phyloP scores from a whole-genome alignment of 1,139 yeast species.

The Zygosaccharomyces sapae region DNA sequence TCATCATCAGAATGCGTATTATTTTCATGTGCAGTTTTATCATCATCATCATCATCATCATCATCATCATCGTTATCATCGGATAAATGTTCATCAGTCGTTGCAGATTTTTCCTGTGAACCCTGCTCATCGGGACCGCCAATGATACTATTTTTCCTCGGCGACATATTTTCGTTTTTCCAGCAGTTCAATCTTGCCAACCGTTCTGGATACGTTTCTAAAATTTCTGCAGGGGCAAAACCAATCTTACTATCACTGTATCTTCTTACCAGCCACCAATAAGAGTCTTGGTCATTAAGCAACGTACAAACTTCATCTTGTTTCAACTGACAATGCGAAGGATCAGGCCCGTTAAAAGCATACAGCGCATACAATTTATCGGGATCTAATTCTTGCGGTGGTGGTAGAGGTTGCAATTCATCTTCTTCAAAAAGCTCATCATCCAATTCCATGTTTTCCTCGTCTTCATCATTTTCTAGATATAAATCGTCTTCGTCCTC shows the following conservation, averaged over 20 bases:
- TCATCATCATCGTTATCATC: neutral
- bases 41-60: neutral
- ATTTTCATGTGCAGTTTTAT: too few relatives aligned
- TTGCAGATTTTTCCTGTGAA: neutral
- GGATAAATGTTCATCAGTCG: neutral
- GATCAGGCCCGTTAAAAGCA: conserved; percentile 88
- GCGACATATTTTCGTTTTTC: conserved; percentile 66
- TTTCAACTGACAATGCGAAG: conserved; percentile 77
- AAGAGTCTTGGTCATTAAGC: conserved; percentile 83
- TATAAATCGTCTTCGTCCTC: conserved; percentile 12
- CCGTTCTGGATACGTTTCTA: conserved; percentile 88
- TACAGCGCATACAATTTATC: conserved; percentile 80
- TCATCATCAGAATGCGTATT: too few relatives aligned
- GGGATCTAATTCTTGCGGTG: conserved; percentile 81
- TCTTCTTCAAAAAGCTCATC: conserved; percentile 30
- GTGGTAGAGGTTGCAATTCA: conserved; percentile 57
- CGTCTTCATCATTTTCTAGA: conserved; percentile 14
- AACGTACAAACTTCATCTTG: conserved; percentile 82
- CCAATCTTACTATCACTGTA: conserved; percentile 71
- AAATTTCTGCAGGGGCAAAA: conserved; percentile 92
- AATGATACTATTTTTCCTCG: conserved; percentile 21
- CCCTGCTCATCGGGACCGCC: conserved; percentile 5
- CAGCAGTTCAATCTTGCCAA: conserved; percentile 89
- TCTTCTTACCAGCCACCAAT: conserved; percentile 93
- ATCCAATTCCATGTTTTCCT: conserved; percentile 14